Percentiles rank a stretch among this genome's conserved stretches.
phyloP scores from a whole-genome alignment of 768 basidiomycete genomes.

The Gloeopeniophorella convolvens region DNA sequence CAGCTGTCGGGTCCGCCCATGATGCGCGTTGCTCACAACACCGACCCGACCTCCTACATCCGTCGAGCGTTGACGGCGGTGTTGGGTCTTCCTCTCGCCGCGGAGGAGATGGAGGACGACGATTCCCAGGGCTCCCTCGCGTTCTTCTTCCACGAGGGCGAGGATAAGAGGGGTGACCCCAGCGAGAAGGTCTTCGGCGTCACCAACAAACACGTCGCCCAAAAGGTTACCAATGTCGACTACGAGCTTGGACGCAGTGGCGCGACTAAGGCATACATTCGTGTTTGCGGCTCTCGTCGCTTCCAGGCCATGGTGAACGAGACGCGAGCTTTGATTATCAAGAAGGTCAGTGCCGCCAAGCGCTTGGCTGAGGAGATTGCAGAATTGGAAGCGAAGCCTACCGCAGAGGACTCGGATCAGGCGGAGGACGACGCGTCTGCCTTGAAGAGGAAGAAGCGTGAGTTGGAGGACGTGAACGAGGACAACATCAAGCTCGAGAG shows the following conservation, averaged over 20 bases:
- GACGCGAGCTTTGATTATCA: not conserved
- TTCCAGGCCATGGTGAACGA: not conserved
- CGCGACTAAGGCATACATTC: not conserved
- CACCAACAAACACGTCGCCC: conserved; percentile 29
- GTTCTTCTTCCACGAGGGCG: conserved; percentile 23
- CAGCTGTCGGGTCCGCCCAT: conserved; percentile 17
- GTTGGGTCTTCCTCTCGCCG: not conserved
- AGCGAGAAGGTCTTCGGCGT: conserved; percentile 26
- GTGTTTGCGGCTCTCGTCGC: not conserved
- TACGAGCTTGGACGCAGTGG: conserved; percentile 1
- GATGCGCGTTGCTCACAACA: conserved; percentile 15
- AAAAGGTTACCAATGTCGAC: conserved; percentile 23
- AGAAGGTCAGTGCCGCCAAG: not conserved
- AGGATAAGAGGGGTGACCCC: conserved; percentile 23
- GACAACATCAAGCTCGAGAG: conserved; percentile 17
- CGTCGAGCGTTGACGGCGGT: not conserved
- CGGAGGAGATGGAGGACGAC: not conserved
- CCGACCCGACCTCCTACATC: conserved; percentile 16
- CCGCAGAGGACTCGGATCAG: not conserved
- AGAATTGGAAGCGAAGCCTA: not conserved
- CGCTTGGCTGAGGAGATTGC: not conserved
- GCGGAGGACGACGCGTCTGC: not conserved
- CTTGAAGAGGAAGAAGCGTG: not conserved
- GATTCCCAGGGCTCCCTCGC: not conserved
- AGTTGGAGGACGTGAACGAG: not conserved